Evolutionary conservation across 768 basidiomycete genomes (phyloP).

Genomic region (Neoboletus magnificus): DNA sequence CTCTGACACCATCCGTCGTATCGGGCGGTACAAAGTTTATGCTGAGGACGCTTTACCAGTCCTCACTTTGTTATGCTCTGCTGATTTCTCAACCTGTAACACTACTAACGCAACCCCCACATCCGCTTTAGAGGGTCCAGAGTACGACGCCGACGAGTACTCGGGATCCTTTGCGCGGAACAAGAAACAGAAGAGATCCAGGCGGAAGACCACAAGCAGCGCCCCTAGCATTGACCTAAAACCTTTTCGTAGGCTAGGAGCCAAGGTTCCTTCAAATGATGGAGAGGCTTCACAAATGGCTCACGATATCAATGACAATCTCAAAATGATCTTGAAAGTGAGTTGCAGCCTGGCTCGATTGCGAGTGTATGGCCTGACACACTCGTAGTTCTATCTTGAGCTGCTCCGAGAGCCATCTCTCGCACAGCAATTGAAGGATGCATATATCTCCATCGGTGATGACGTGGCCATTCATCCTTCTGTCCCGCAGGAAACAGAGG

Average conservation of each 20-base stretch:
- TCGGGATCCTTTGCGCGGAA: neutral
- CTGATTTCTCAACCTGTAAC: conserved; percentile 3
- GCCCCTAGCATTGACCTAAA: conserved; percentile 21
- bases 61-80: conserved; percentile 14
- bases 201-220: conserved; percentile 12
- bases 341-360: neutral
- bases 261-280: conserved; percentile 23
- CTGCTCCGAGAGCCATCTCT: conserved; percentile 18
- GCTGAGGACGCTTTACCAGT: conserved; percentile 25
- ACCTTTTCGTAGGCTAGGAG: conserved; percentile 31
- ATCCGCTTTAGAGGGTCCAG: conserved; percentile 1
- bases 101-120: neutral
- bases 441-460: conserved; percentile 4
- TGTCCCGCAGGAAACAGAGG: neutral
- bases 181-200: conserved; percentile 30
- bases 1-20: conserved; percentile 3
- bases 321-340: conserved; percentile 32
- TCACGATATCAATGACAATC: conserved; percentile 17
- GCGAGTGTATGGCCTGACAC: neutral
- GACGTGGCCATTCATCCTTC: neutral
- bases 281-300: conserved; percentile 18
- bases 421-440: conserved; percentile 2
- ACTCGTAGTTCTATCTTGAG: conserved; percentile 24
- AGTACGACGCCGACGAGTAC: neutral
- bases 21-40: conserved; percentile 21